A percentile compares a stretch with the other conserved stretches of the same genome.
Evolutionary conservation across 148 eudicot species (phyloP).

Genomic region (Fagopyrum tataricum): DNA sequence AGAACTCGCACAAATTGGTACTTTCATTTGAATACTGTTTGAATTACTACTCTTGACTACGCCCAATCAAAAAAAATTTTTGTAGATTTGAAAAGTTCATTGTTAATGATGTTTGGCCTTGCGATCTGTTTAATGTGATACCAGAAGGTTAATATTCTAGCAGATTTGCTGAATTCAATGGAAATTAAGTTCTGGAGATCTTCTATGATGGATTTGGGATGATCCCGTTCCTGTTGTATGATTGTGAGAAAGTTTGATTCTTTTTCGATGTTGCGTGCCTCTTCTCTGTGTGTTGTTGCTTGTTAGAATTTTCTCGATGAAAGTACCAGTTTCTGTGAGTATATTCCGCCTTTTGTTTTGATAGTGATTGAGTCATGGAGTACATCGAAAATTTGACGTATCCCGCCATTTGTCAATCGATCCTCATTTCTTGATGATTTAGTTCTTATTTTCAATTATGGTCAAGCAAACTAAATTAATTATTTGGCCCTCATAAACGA

Average conservation of each 20-base stretch:
- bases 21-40: not conserved
- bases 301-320: too few relatives aligned
- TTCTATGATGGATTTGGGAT: not conserved
- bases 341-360: too few relatives aligned
- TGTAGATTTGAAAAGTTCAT: not conserved
- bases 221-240: too few relatives aligned
- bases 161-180: not conserved
- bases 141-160: not conserved
- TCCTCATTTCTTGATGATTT: too few relatives aligned
- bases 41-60: not conserved
- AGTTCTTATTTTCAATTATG: too few relatives aligned
- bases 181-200: not conserved
- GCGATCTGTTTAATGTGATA: not conserved
- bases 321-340: too few relatives aligned
- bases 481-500: too few relatives aligned
- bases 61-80: not conserved
- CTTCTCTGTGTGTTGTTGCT: not conserved
- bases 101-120: not conserved
- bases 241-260: not conserved
- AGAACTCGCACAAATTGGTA: conserved; percentile 36
- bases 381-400: too few relatives aligned
- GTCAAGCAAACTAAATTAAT: too few relatives aligned
- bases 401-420: too few relatives aligned
- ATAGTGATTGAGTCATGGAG: too few relatives aligned
- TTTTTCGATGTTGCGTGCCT: not conserved